These are phyloP conservation scores for Priceomyces melissophilus DNA, from an alignment of 805 yeast species.

Conservation along the genomic window DNA sequence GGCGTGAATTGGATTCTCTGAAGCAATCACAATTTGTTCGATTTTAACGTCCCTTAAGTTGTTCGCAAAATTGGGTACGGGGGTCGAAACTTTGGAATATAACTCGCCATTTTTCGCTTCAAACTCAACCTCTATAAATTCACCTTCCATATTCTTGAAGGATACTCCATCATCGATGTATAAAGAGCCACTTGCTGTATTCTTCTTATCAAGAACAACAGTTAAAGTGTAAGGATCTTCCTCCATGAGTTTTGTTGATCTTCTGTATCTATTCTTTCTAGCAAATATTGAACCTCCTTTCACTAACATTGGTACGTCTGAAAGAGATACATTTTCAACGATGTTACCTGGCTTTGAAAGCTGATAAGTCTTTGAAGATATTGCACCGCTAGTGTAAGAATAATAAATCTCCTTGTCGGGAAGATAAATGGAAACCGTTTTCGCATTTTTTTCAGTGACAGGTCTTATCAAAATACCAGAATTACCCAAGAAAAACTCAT, in stretches of 20 bases:
- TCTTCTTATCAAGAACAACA: slow-evolving; percentile 51
- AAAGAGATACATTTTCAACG: slow-evolving; percentile 44
- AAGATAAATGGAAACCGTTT: slow-evolving; percentile 39
- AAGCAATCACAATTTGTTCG: slow-evolving; percentile 55
- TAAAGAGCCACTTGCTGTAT: slow-evolving; percentile 53
- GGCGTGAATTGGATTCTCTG: slow-evolving; percentile 15
- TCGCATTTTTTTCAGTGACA: slow-evolving; percentile 54
- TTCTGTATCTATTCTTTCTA: slow-evolving; percentile 68
- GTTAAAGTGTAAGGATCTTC: slow-evolving; percentile 79
- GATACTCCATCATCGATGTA: slow-evolving; percentile 87
- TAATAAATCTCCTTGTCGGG: slow-evolving; percentile 59
- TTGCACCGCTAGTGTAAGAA: slow-evolving; percentile 43
- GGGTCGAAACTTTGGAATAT: slow-evolving; percentile 6
- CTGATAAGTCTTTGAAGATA: slow-evolving; percentile 5
- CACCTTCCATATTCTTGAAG: slow-evolving; percentile 52
- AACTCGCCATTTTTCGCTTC: slow-evolving; percentile 32
- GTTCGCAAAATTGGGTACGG: slow-evolving; percentile 8
- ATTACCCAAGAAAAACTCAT: slow-evolving; percentile 76
- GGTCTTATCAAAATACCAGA: slow-evolving; percentile 79
- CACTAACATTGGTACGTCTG: slow-evolving; percentile 65
- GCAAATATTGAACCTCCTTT: slow-evolving; percentile 78
- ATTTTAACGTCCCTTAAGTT: slow-evolving; percentile 37
- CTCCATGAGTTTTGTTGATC: slow-evolving; percentile 72
- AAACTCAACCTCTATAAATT: slow-evolving; percentile 44
- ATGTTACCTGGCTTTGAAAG: slow-evolving; percentile 26